These are phyloP conservation scores for Fusarium multiceps DNA, from an alignment of 2,329 filamentous ascomycete species.

Conservation along the genomic window DNA sequence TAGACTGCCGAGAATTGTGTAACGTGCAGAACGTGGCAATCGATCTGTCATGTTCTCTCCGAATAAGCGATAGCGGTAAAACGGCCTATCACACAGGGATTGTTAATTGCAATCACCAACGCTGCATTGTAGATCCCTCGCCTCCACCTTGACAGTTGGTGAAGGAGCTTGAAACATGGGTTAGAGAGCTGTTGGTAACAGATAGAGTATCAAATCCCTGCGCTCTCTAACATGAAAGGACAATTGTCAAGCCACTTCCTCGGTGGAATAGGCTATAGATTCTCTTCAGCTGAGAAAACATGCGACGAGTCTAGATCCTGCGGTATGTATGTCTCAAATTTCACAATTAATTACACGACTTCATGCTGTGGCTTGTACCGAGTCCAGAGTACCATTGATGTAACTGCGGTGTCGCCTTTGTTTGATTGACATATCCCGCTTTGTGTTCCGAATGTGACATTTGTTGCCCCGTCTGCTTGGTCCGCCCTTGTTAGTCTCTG, in stretches of 20 bases:
- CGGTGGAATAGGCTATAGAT: background rate
- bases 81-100: background rate
- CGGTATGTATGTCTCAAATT: background rate
- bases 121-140: background rate
- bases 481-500: background rate
- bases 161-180: background rate
- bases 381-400: background rate
- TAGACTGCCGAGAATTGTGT: background rate
- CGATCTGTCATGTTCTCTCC: background rate
- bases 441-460: slow-evolving; percentile 4
- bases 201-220: background rate
- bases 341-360: background rate
- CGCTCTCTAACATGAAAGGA: background rate
- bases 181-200: background rate
- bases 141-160: background rate
- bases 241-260: background rate
- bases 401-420: background rate
- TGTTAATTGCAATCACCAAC: slow-evolving; percentile 5
- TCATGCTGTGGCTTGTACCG: background rate
- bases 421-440: slow-evolving; percentile 6
- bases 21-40: background rate
- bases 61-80: background rate
- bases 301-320: background rate
- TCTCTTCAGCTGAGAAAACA: background rate
- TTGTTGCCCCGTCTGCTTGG: slow-evolving; percentile 3